Conservation (phyloP, 345 rosid genomes). For the Eucalyptus albens region DNA sequence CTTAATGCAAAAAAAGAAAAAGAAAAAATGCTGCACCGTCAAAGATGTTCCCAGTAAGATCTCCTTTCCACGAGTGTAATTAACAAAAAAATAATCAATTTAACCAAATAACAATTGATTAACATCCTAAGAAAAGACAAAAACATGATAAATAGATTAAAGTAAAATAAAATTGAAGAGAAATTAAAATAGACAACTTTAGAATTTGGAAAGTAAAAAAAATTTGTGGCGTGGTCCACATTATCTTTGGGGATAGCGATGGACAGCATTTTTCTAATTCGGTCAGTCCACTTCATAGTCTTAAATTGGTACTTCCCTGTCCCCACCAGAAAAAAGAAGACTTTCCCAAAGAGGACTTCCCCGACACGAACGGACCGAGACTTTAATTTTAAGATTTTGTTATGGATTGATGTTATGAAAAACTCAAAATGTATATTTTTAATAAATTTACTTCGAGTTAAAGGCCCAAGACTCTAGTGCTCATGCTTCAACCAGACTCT, state of each 20-base stretch:
- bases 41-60: neutral
- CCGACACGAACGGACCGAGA: neutral
- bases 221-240: neutral
- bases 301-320: too few species aligned
- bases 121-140: neutral
- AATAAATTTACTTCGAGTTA: too few species aligned
- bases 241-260: neutral
- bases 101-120: neutral
- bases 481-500: too few species aligned
- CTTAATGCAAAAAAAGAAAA: neutral
- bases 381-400: too few species aligned
- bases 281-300: neutral
- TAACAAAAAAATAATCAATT: neutral
- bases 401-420: too few species aligned
- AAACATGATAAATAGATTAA: neutral
- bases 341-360: neutral
- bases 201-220: too few species aligned
- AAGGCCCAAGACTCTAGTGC: accelerated
- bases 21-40: neutral
- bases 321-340: neutral
- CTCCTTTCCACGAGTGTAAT: neutral
- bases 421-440: too few species aligned
- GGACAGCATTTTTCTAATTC: neutral
- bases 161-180: neutral
- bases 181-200: neutral